A percentile compares a stretch with the other conserved stretches of the same genome.
Evolutionary conservation across 257 asterid species (phyloP).

Genomic region (Solanum tacnaense): DNA sequence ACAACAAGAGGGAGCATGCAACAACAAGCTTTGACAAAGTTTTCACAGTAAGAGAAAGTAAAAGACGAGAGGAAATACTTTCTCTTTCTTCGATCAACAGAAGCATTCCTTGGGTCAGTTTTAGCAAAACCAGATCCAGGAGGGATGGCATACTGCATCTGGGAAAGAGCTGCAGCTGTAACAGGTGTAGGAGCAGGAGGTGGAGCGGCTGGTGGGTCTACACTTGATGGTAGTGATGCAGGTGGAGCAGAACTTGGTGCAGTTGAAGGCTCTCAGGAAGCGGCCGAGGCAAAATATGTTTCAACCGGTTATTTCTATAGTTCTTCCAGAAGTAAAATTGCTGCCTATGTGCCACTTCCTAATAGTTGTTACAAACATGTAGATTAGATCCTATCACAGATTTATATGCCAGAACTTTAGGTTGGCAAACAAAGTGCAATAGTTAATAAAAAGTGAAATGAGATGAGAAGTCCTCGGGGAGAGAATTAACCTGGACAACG

Average conservation of each 20-base stretch:
- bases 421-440: not conserved
- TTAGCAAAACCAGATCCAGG: slow-evolving; percentile 50
- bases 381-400: slow-evolving; percentile 11
- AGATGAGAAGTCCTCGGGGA: not conserved
- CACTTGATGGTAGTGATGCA: slow-evolving; percentile 36
- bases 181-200: slow-evolving; percentile 33
- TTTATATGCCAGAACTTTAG: not conserved
- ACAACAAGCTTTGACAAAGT: not conserved
- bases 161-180: slow-evolving; percentile 43
- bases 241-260: slow-evolving; percentile 42
- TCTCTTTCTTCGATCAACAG: slow-evolving; percentile 67
- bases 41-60: not conserved
- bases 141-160: slow-evolving; percentile 53
- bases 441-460: not conserved
- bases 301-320: slow-evolving; percentile 83
- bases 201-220: slow-evolving; percentile 17
- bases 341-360: slow-evolving; percentile 97
- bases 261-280: slow-evolving; percentile 59
- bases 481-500: not conserved
- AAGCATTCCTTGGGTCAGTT: slow-evolving; percentile 55
- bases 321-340: slow-evolving; percentile 95
- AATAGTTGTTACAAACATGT: slow-evolving; percentile 6
- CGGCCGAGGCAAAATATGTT: slow-evolving; percentile 90
- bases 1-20: not conserved
- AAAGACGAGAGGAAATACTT: slow-evolving; percentile 26